Percentiles rank a stretch among this genome's conserved stretches.
Conservation (phyloP, 2,329 filamentous ascomycete species). For the Ophiocordyceps camponoti-leonardi region DNA sequence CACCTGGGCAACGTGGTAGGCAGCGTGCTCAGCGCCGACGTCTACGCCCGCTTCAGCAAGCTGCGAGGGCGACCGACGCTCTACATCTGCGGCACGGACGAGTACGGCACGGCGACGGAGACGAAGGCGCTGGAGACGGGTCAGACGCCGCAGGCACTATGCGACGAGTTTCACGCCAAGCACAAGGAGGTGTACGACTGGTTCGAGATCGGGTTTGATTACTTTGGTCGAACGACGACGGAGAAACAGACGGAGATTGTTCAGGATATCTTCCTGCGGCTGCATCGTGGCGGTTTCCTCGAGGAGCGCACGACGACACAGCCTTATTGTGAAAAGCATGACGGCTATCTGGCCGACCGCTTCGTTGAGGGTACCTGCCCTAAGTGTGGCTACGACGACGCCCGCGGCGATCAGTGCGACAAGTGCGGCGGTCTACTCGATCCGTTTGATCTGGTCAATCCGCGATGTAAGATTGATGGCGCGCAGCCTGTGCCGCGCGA, state of each 20-base stretch:
- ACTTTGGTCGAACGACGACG: constrained; percentile 87
- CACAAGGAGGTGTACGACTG: constrained; percentile 88
- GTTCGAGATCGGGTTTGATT: constrained; percentile 90
- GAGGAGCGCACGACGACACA: constrained; percentile 78
- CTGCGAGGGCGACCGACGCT: constrained; percentile 64
- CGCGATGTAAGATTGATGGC: constrained; percentile 80
- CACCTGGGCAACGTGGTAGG: constrained; percentile 84
- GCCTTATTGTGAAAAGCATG: constrained; percentile 71
- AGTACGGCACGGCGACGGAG: constrained; percentile 92
- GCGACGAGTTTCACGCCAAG: constrained; percentile 80
- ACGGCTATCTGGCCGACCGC: constrained; percentile 67
- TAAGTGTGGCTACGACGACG: constrained; percentile 54
- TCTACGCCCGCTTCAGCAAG: constrained; percentile 69
- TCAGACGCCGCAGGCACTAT: constrained; percentile 66
- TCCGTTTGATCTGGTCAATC: constrained; percentile 62
- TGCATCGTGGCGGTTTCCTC: constrained; percentile 78
- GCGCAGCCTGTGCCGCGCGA: constrained; percentile 61
- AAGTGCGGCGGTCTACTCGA: constrained; percentile 57
- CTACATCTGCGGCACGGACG: constrained; percentile 69
- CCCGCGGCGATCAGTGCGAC: constrained; percentile 59
- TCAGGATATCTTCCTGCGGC: constrained; percentile 73
- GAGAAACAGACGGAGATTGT: constrained; percentile 80
- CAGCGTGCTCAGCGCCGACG: constrained; percentile 75
- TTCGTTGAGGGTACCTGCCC: constrained; percentile 70
- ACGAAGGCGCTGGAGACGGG: constrained; percentile 87